Conservation (phyloP, 1,139 yeast species). For the Saccharomycopsis phalli region DNA sequence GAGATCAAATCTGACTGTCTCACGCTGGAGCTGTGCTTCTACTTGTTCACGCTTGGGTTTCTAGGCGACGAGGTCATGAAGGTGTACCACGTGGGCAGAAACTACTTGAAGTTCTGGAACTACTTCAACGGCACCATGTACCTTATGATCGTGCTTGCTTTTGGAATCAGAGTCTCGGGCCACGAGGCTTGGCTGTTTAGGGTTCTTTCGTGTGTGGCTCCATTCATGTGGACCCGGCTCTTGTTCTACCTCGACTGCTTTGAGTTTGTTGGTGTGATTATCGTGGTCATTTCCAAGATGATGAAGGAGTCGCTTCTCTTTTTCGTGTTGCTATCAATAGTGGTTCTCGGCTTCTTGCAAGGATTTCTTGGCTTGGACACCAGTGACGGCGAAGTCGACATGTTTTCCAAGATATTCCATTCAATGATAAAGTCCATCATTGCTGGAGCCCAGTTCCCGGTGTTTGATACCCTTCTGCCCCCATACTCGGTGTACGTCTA, state of each 20-base stretch:
- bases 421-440: constrained; percentile 63
- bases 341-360: constrained; percentile 73
- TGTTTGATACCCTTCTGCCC: constrained; percentile 65
- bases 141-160: constrained; percentile 41
- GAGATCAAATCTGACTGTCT: constrained; percentile 34
- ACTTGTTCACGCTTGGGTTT: constrained; percentile 58
- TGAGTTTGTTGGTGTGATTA: constrained; percentile 80
- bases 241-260: constrained; percentile 70
- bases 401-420: constrained; percentile 53
- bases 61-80: constrained; percentile 60
- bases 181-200: constrained; percentile 64
- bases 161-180: constrained; percentile 47
- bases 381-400: constrained; percentile 75
- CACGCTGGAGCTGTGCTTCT: constrained; percentile 57
- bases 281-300: constrained; percentile 77
- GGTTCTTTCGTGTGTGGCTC: constrained; percentile 71
- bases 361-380: constrained; percentile 83
- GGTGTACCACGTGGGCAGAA: constrained; percentile 65
- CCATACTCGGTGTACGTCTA: constrained; percentile 77
- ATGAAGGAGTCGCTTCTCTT: constrained; percentile 78
- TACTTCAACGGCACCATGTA: constrained; percentile 69
- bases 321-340: constrained; percentile 61
- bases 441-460: constrained; percentile 64
- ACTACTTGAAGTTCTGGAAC: constrained; percentile 71
- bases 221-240: constrained; percentile 78